These are phyloP conservation scores for Aureobasidium melanogenum DNA, from an alignment of 2,329 filamentous ascomycete genomes.

Conservation along the genomic window DNA sequence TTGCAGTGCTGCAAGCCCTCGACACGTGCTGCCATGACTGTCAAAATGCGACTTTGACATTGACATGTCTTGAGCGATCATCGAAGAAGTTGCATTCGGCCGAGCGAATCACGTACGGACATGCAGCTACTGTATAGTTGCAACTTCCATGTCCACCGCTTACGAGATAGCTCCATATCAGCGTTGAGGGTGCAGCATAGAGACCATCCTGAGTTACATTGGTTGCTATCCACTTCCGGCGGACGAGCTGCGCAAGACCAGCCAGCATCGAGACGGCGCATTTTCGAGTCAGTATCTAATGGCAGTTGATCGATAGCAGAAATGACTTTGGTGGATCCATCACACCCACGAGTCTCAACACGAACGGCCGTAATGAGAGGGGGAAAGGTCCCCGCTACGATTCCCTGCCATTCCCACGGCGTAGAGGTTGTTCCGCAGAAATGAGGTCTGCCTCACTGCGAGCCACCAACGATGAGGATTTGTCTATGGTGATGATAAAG, in stretches of 20 bases:
- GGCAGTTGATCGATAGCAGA: conserved; percentile 4
- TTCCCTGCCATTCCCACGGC: background rate
- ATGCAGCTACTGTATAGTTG: background rate
- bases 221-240: background rate
- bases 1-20: background rate
- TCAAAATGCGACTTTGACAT: background rate
- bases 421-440: background rate
- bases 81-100: background rate
- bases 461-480: background rate
- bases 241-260: background rate
- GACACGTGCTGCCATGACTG: background rate
- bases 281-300: background rate
- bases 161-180: conserved; percentile 2
- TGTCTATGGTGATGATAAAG: background rate
- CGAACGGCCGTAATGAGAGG: background rate
- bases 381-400: background rate
- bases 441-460: background rate
- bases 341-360: background rate
- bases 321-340: background rate
- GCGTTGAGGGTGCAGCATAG: background rate
- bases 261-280: background rate
- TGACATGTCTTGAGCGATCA: background rate
- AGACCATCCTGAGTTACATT: too few species aligned
- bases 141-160: background rate
- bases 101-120: background rate